Evolutionary conservation across 1,284 basidiomycete species (phyloP), one percentile per base, ranked within the genome.

Genomic region (Trametes polyzona): DNA sequence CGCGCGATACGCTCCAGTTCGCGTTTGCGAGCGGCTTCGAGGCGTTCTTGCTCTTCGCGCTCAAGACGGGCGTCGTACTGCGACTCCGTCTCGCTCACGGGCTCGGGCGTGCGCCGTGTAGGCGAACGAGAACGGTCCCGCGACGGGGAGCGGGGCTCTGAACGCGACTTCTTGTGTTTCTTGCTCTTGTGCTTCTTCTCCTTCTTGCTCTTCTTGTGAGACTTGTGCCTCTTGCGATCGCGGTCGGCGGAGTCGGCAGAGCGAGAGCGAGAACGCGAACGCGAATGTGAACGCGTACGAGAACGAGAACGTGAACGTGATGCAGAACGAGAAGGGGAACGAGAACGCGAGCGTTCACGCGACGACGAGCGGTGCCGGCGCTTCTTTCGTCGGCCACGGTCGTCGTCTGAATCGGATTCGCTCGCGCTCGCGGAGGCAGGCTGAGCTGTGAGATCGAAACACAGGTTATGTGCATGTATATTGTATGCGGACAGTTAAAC

Each of bases 61-160:
- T 90, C 88, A 41, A 90, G 67, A 37, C 88, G 74, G 0, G 83
- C 83, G 67, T 90, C 89, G 63, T 90, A 88, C 67, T 90, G 87
- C 67, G 79, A 78, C 60, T 79, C 75, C 0, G 78, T 79, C 65
- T 80, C 78, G 86, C 82, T 63, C 78, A 81, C 11, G 80, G 85
- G 65, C 35, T 58, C 65, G 4, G 11, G 33, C 11, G 53, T 50
- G 29, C 27, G 10, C 10, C 43, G 35, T 14, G 49, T 27, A 42
- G 36, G 52, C 44, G 52, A 52, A 12, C 35, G 23, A 14, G 36
- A 40, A 24, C 51, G 40, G 29, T 59, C 55, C 27, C 40, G 63
- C 5, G 67, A 65, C 35, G 48, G 61, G 16, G 67, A 62, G 17
- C 55, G 63, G 16, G 59, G 58, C 33, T 64, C 62, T 12, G 66